These are phyloP conservation scores for Diaporthe eres DNA, from an alignment of 2,329 filamentous ascomycete genomes.

Conservation along the genomic window DNA sequence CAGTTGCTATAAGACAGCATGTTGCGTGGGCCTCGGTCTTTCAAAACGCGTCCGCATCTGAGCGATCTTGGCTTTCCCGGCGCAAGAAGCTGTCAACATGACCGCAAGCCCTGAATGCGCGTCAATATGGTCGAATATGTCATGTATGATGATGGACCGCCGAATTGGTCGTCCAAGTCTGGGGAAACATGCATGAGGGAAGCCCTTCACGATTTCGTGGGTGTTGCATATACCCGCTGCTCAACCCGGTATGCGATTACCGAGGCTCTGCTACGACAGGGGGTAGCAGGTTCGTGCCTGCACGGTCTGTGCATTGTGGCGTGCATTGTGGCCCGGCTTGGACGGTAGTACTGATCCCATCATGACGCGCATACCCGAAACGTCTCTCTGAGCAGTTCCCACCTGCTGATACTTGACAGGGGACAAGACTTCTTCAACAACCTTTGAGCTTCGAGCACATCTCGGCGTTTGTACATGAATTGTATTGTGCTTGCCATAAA, in stretches of 20 bases:
- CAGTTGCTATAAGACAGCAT: slow-evolving; percentile 32
- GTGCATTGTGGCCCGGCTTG: slow-evolving; percentile 8
- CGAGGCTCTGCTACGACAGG: neutral
- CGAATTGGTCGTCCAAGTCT: slow-evolving; percentile 1
- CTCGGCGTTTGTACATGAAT: neutral
- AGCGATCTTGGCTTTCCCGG: slow-evolving; percentile 29
- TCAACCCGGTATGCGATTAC: slow-evolving; percentile 19
- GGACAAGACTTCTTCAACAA: neutral
- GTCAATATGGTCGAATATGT: neutral
- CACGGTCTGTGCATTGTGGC: slow-evolving; percentile 11
- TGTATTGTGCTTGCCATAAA: neutral
- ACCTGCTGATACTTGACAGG: neutral
- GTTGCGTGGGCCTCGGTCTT: neutral
- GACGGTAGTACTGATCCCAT: slow-evolving; percentile 7
- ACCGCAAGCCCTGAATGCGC: slow-evolving; percentile 26
- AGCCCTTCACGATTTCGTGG: neutral
- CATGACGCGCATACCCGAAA: slow-evolving; percentile 42
- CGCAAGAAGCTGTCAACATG: slow-evolving; percentile 32
- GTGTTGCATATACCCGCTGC: neutral
- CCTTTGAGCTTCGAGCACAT: neutral
- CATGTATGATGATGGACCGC: neutral
- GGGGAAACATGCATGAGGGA: neutral
- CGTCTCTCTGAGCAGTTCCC: neutral
- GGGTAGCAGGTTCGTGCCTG: neutral
- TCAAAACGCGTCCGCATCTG: slow-evolving; percentile 35